A percentile compares a stretch with the other conserved stretches of the same genome.
Conservation (phyloP, 768 basidiomycete genomes). For the Mycena chlorophos region DNA sequence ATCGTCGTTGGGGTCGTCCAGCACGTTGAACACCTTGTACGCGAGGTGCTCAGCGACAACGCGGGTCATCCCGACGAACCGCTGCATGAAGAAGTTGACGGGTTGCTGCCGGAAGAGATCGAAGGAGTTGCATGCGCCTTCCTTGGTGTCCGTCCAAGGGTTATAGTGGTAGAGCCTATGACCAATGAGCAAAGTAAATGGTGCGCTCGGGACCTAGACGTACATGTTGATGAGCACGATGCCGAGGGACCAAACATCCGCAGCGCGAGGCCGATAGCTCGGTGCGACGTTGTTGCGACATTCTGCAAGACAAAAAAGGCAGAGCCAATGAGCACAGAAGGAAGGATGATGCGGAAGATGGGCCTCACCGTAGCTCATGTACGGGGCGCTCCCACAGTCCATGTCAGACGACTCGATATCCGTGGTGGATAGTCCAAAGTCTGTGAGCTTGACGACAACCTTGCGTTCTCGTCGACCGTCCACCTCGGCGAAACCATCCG, state of each 20-base stretch:
- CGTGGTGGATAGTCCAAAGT: conserved; percentile 93
- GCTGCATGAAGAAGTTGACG: conserved; percentile 81
- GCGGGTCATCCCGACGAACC: conserved; percentile 87
- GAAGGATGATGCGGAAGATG: conserved; percentile 2
- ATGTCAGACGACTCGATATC: conserved; percentile 90
- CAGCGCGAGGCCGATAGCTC: conserved; percentile 89
- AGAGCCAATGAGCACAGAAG: conserved; percentile 19
- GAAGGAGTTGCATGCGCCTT: conserved; percentile 81
- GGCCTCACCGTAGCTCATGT: conserved; percentile 92
- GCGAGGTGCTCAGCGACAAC: conserved; percentile 88
- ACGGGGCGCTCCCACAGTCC: conserved; percentile 98
- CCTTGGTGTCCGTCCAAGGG: conserved; percentile 94
- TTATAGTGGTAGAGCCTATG: conserved; percentile 93
- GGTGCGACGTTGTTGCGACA: conserved; percentile 97
- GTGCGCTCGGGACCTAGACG: conserved; percentile 22
- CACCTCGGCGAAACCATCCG: conserved; percentile 67
- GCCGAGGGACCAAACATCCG: conserved; percentile 98
- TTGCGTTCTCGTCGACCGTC: conserved; percentile 71
- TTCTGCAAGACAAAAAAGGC: conserved; percentile 52
- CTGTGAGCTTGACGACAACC: conserved; percentile 94
- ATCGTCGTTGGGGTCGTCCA: conserved; percentile 65
- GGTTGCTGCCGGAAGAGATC: conserved; percentile 76
- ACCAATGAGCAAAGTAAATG: not conserved
- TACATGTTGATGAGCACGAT: conserved; percentile 99
- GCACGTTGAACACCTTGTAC: conserved; percentile 78